Base-by-base conservation (phyloP, 768 basidiomycete species). In the Exidia glandulosa region DNA sequence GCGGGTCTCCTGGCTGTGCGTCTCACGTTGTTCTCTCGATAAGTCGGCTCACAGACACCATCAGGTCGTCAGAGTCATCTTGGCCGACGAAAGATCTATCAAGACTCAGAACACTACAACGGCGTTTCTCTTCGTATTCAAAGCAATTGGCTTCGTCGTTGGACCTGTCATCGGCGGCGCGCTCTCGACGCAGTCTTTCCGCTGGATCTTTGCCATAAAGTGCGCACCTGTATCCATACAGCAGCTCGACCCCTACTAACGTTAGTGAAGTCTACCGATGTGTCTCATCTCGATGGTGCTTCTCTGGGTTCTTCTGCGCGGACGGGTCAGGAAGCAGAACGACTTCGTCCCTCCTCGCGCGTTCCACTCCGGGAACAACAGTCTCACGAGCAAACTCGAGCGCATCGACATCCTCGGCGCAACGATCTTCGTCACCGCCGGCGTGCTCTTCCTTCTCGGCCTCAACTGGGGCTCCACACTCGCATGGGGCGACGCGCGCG, bases 191-290 rank as follows among this genome's bases (percentile, higher is more conserved):
- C 66, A 73, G 7, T 76, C 67, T 56, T 81, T 78, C 66, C 74
- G 81, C 25, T 82, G 79, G 81, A 74, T 81, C 16, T 82, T 81
- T 61, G 80, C 74, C 2, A 81, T 82, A 70, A 82, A 82, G 78
- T 78, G 54, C 62, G 77, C 59, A 6, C 12, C 45, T 45, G 48
- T 54, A 2, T 58, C 27, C 36, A 2, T 23, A 25, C 6, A 13
- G 32, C 56, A 19, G 32, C 10, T 57, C 56, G 19, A 14, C 32
- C 19, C 14, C 60, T 45, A 19, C 14, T 25, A 56, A 2, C 27
- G 36, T 31, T 3, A 14, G 23, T 2, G 57, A n/a, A 80, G 79
- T 60, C 66, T 81, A 13, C 80, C 80, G 1, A 70, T 69, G 56
- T 68, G 64, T 6, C 70, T 63, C 5, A 57, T 74, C 1, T 73